Evolutionary conservation across 768 basidiomycete species (phyloP), one percentile per base, ranked within the genome.

Genomic region (Podaxis sp.): DNA sequence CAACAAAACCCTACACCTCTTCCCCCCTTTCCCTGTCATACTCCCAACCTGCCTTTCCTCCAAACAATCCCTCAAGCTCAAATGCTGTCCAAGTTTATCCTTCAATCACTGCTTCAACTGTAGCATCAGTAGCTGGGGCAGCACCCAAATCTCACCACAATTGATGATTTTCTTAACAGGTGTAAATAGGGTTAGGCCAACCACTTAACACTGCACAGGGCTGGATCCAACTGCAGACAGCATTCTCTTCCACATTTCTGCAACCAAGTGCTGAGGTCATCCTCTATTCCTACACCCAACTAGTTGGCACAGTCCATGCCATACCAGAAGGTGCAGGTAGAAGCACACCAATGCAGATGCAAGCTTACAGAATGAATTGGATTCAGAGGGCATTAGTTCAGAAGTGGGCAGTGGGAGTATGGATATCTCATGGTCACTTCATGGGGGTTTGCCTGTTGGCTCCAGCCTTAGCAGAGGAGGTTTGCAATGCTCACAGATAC

Each of bases 251-350:
- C 2, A 72, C 79, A 15, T 82, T 84, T 69, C 74, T 82, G 38
- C 73, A 79, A 24, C 72, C 81, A 2, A 84, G 84, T 63, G 79
- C 82, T 0, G 90, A 94, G 65, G 76, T 92, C 17, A 84, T 95
- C 19, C 82, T 95, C 1, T 95, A 95, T 72, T 87, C 93, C 0
- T 95, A 95, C 67, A 92, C 87, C 0, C 91, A 95, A 62, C 81
- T 95, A 36, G 76, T 84, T 5, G 94, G 94, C 4, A 84, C 85
- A 0, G 78, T 91, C 17, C 76, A 82, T 24, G 73, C 94, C 64
- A 78, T 83, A 4, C 84, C 89, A 22, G 64, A 51, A 24, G 55
- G 33, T 7, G 62, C 73, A 38, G 63, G 72, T 0, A 80, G 79
- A 17, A 65, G 71, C 1, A 68, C 72, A n/a, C 71, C 77, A 24